Percentiles rank a stretch among this genome's conserved stretches.
phyloP scores from a whole-genome alignment of 2,329 filamentous ascomycete species.

The Cladosporium sphaerospermum region DNA sequence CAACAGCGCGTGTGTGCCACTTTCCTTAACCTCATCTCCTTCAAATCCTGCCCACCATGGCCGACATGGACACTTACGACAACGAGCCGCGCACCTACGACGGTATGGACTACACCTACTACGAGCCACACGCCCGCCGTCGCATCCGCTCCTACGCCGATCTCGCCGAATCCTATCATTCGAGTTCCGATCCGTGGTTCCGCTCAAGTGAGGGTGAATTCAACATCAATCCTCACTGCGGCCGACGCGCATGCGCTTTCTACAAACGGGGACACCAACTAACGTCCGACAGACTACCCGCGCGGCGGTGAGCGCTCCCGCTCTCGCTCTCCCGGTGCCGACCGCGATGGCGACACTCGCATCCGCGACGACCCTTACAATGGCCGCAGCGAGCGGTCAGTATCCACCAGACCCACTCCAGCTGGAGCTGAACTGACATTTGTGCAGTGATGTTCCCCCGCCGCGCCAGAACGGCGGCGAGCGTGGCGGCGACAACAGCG shows the following conservation, averaged over 20 bases:
- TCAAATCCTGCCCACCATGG: constrained; percentile 24
- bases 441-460: constrained; percentile 41
- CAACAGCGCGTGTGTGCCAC: not conserved
- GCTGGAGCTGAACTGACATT: constrained; percentile 15
- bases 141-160: constrained; percentile 6
- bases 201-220: constrained; percentile 12
- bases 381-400: constrained; percentile 51
- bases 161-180: constrained; percentile 9
- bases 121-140: not conserved
- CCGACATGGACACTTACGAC: constrained; percentile 57
- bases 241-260: not conserved
- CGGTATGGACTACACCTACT: constrained; percentile 41
- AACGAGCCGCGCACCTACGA: constrained; percentile 60
- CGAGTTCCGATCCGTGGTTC: constrained; percentile 7
- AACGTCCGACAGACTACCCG: constrained; percentile 42
- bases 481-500: constrained; percentile 45
- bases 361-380: constrained; percentile 60
- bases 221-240: constrained; percentile 13
- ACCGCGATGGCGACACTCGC: constrained; percentile 50
- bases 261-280: not conserved
- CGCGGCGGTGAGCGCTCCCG: constrained; percentile 57
- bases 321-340: constrained; percentile 57
- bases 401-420: constrained; percentile 7
- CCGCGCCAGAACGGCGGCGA: constrained; percentile 20
- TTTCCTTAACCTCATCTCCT: not conserved